Percentiles rank a stretch among this genome's conserved stretches.
Conservation (phyloP, 306 rosid genomes). For the Rosa persica region DNA sequence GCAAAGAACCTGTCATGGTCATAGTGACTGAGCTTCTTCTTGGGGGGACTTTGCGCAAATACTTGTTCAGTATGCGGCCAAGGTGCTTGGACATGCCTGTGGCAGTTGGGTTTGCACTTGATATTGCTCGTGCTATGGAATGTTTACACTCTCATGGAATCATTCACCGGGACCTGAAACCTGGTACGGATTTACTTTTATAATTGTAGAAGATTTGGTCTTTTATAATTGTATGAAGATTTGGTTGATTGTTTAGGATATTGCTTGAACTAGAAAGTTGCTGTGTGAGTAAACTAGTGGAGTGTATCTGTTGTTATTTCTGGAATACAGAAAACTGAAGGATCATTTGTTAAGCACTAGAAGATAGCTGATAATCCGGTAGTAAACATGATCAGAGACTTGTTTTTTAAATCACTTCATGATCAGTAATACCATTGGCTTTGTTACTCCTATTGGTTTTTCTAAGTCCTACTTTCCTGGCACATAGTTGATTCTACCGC, state of each 20-base stretch:
- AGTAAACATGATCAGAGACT: not conserved
- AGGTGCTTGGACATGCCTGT: slow-evolving; percentile 62
- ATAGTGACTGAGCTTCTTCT: slow-evolving; percentile 88
- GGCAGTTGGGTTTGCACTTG: slow-evolving; percentile 82
- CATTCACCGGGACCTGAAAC: slow-evolving; percentile 94
- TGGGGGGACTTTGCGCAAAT: slow-evolving; percentile 89
- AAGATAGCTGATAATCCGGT: not conserved
- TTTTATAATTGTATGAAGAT: not conserved
- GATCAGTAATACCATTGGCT: not conserved
- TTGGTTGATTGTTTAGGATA: slow-evolving; percentile 15
- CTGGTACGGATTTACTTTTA: slow-evolving; percentile 49
- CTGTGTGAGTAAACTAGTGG: not conserved
- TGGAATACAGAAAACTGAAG: not conserved
- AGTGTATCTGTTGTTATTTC: not conserved
- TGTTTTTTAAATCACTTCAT: not conserved
- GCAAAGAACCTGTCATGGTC: slow-evolving; percentile 95
- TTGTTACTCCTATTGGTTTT: not conserved
- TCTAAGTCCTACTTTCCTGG: not conserved
- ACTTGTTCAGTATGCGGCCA: slow-evolving; percentile 72
- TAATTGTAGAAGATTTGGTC: not conserved
- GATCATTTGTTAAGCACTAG: not conserved
- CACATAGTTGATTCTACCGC: not conserved
- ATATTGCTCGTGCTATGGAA: slow-evolving; percentile 85
- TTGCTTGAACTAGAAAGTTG: not conserved
- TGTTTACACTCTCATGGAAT: slow-evolving; percentile 93